Evolutionary conservation across 306 rosid genomes (phyloP).

Genomic region (Acacia acuminata): DNA sequence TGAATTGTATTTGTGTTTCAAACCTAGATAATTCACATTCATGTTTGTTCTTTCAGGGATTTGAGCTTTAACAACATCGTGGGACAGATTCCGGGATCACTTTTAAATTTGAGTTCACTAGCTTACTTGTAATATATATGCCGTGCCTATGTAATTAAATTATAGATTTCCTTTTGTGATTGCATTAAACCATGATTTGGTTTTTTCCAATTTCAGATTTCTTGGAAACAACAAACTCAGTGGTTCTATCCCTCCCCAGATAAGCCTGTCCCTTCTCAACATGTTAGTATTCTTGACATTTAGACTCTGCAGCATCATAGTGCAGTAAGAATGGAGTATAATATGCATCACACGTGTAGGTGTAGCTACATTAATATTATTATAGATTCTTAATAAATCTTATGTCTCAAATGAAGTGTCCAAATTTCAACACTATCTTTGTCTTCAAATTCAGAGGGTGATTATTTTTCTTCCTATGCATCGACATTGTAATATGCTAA

Average conservation of each 20-base stretch:
- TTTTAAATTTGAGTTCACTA: slow-evolving; percentile 70
- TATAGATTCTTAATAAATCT: no score
- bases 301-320: not conserved
- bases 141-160: not conserved
- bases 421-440: no score
- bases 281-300: slow-evolving; percentile 52
- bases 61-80: slow-evolving; percentile 82
- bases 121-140: slow-evolving; percentile 55
- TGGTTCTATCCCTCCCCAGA: slow-evolving; percentile 60
- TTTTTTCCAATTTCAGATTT: slow-evolving; percentile 42
- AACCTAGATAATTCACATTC: not conserved
- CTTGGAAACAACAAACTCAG: slow-evolving; percentile 78
- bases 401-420: no score
- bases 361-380: no score
- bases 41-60: slow-evolving; percentile 57
- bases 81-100: slow-evolving; percentile 58
- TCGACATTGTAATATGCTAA: no score
- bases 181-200: slow-evolving; percentile 8
- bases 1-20: not conserved
- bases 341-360: no score
- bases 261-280: slow-evolving; percentile 48
- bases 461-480: no score
- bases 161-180: slow-evolving; percentile 15
- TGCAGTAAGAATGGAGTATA: no score
- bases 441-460: no score